A percentile compares a stretch with the other conserved stretches of the same genome.
Evolutionary conservation across 2,329 filamentous ascomycete genomes (phyloP).

Genomic region (Aspergillus hortae): DNA sequence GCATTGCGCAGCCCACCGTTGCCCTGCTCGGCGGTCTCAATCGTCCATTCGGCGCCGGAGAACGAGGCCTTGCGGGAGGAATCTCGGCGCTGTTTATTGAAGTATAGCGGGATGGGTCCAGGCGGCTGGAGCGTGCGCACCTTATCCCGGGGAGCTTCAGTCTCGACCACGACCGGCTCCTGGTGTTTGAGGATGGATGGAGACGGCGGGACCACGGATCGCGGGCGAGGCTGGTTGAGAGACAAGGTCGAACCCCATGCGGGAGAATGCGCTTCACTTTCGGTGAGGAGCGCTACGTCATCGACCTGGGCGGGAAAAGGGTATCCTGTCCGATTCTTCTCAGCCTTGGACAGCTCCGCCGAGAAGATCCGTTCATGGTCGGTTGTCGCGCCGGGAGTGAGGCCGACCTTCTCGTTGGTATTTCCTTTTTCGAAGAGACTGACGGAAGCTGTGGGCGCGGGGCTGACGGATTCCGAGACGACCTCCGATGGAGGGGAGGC

Average conservation of each 20-base stretch:
- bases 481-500: conserved; percentile 20
- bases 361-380: conserved; percentile 42
- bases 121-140: conserved; percentile 8
- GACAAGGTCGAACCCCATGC: conserved; percentile 67
- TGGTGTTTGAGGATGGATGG: conserved; percentile 70
- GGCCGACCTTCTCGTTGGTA: conserved; percentile 17
- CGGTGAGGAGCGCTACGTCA: conserved; percentile 55
- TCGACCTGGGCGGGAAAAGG: conserved; percentile 28
- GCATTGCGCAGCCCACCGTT: conserved; percentile 92
- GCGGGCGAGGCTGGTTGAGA: conserved; percentile 74
- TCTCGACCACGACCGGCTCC: conserved; percentile 33
- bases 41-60: conserved; percentile 74
- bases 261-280: conserved; percentile 70
- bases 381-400: conserved; percentile 41
- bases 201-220: conserved; percentile 69
- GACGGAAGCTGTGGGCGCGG: conserved; percentile 21
- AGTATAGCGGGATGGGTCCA: conserved; percentile 7
- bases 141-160: conserved; percentile 20
- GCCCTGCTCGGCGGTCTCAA: conserved; percentile 82
- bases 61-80: conserved; percentile 65
- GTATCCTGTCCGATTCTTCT: conserved; percentile 23
- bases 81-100: conserved; percentile 9
- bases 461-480: conserved; percentile 24
- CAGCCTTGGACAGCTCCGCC: conserved; percentile 19
- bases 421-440: conserved; percentile 35